These are phyloP conservation scores for Sugiyamaella marilandica DNA, from an alignment of 805 yeast species.

Conservation along the genomic window DNA sequence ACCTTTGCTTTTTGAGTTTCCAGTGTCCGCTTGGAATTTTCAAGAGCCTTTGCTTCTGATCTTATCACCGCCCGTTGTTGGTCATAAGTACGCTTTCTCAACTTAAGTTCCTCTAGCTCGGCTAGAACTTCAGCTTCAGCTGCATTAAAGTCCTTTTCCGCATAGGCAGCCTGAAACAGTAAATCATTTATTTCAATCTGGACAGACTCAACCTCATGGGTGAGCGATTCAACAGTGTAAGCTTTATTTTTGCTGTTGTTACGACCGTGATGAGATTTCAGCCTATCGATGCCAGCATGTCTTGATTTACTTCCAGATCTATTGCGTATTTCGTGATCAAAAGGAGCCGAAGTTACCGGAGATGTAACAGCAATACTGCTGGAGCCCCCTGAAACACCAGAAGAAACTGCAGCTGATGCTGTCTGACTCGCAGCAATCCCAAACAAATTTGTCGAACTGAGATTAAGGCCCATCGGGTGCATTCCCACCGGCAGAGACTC, in stretches of 20 bases:
- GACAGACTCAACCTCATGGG: conserved; percentile 33
- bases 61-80: conserved; percentile 31
- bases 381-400: conserved; percentile 1
- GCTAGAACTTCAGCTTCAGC: conserved; percentile 25
- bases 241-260: conserved; percentile 13
- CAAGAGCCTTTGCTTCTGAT: conserved; percentile 34
- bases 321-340: neutral
- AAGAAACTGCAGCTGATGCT: neutral
- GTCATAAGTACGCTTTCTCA: conserved; percentile 30
- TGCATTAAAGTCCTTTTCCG: conserved; percentile 27
- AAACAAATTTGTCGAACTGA: neutral
- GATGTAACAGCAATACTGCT: neutral
- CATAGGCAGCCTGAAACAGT: conserved; percentile 22
- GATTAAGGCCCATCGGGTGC: conserved; percentile 5
- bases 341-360: neutral
- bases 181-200: conserved; percentile 31
- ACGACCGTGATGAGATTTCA: neutral
- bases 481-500: conserved; percentile 25
- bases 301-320: neutral
- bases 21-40: conserved; percentile 34
- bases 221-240: conserved; percentile 33
- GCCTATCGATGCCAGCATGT: neutral
- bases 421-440: neutral
- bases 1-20: conserved; percentile 34
- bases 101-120: conserved; percentile 29